Evolutionary conservation across 345 rosid species (phyloP).

Genomic region (Hibiscus syriacus): DNA sequence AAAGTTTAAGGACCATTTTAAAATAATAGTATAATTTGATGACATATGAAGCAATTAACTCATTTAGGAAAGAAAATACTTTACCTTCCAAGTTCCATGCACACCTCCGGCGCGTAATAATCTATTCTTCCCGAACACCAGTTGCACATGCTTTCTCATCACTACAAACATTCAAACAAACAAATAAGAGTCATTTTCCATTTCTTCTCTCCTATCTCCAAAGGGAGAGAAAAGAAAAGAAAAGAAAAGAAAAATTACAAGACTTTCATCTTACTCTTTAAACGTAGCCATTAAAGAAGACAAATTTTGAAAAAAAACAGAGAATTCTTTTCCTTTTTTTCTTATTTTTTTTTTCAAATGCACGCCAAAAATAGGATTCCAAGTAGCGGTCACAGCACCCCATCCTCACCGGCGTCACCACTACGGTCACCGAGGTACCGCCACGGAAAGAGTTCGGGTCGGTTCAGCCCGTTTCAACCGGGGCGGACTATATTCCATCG

Average conservation of each 20-base stretch:
- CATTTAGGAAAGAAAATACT: too few relatives aligned
- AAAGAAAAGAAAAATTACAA: not conserved
- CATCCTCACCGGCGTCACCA: constrained; percentile 90
- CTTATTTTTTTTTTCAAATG: constrained; percentile 46
- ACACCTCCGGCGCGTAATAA: too few relatives aligned
- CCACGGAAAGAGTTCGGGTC: constrained; percentile 52
- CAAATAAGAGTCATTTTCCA: too few relatives aligned
- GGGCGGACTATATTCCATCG: constrained; percentile 63
- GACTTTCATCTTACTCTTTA: not conserved
- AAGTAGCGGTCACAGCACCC: constrained; percentile 94
- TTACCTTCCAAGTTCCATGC: too few relatives aligned
- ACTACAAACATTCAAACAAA: too few relatives aligned
- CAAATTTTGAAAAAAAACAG: not conserved
- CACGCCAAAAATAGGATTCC: constrained; percentile 73
- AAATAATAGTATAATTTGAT: too few relatives aligned
- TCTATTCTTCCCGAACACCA: too few relatives aligned
- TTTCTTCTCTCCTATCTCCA: not conserved
- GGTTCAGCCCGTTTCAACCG: constrained; percentile 42
- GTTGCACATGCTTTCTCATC: constrained; percentile 9
- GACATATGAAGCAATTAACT: too few relatives aligned
- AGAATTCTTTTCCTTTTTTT: not conserved
- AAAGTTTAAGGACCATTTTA: too few relatives aligned
- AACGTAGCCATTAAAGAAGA: too few relatives aligned
- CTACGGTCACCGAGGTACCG: constrained; percentile 88
- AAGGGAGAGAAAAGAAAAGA: not conserved